Evolutionary conservation across 306 rosid genomes (phyloP), one percentile per base, ranked within the genome.

Genomic region (Dryas alaskensis): DNA sequence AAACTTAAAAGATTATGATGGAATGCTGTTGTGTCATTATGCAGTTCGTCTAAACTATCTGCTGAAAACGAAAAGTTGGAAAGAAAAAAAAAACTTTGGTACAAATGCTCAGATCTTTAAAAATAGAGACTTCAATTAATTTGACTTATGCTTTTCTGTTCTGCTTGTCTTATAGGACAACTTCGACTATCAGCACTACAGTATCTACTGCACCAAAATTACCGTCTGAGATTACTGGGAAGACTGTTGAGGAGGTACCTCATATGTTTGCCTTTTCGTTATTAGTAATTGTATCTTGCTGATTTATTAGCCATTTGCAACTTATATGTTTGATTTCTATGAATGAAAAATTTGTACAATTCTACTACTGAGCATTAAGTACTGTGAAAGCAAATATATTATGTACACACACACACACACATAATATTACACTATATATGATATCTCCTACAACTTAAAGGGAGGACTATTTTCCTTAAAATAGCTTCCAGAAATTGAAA

Each of bases 161-260:
- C 48, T 80, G 68, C 73, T 71, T 85, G 48, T 86, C 54, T 37
- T 19, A n/a, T 43, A 86, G 95, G 74, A 89, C 92, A 82, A 89
- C 93, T 74, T 84, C 96, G 70, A 78, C 76, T 74, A 83, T 84
- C 60, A 86, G 83, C 74, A 69, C 90, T 69, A 43, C 86, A 12
- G 89, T 79, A 78, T 73, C 86, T 70, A 49, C 81, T 65, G 69
- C 87, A 47, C 95, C 97, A 64, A 89, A 87, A 81, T 77, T 92
- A 69, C 99, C 99, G 0, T 94, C 97, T 64, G 97, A 94, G 86
- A 89, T 94, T 77, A 89, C 89, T 4, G 98, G 97, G 78, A 94
- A 89, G 84, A 89, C 92, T 70, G 97, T 94, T 76, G 99, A 89
- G 79, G 99, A 94, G 99, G 99, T 92, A 85, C 53, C 72, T 50